Base-by-base conservation (phyloP, 2,329 filamentous ascomycete species). In the Alternaria sp. region DNA sequence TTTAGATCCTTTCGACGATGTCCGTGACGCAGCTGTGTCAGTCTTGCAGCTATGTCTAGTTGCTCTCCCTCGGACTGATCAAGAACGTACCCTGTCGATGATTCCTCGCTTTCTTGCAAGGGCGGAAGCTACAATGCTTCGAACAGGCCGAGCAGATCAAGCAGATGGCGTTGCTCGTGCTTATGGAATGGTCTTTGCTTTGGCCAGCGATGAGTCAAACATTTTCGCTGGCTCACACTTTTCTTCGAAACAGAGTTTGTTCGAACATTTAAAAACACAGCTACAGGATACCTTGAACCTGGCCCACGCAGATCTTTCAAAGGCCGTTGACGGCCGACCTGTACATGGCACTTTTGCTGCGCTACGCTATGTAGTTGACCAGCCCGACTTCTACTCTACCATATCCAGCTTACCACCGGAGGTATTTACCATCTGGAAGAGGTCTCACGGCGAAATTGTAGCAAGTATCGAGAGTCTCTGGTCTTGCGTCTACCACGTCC, bases 1-100 rank as follows among this genome's bases (percentile, higher is more conserved):
- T 7, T 83, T 96, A 73, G 92, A 99, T 70, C 92, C 94, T 0
- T 99, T 96, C 71, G 95, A 98, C 58, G 95, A 99, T 76, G 91
- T 98, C 5, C 86, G 94, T 66, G 87, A 81, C 47, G 80, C 78
- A 1, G 80, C 87, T 7, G 77, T 84, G 14, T 74, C 76, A 14
- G 76, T 86, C 6, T 71, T 88, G 22, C 74, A 73, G 32, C 56
- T 78, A 5, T 75, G 68, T 46, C 51, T 78, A 7, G 62, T 66
- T 11, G 67, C 74, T 7, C 49, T 72, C 5, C 59, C 69, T 2
- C 48, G 62, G 9, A 34, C 54, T 2, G 63, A 71, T 20, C 67
- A 61, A 42, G 24, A 49, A 11, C 16, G 28, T 4, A 57, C 60
- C 4, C 30, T 75, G 9, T 53, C 61, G 18, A 60, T 51, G 11